Conservation (phyloP, 306 rosid genomes). For the Trifolium pratense region DNA sequence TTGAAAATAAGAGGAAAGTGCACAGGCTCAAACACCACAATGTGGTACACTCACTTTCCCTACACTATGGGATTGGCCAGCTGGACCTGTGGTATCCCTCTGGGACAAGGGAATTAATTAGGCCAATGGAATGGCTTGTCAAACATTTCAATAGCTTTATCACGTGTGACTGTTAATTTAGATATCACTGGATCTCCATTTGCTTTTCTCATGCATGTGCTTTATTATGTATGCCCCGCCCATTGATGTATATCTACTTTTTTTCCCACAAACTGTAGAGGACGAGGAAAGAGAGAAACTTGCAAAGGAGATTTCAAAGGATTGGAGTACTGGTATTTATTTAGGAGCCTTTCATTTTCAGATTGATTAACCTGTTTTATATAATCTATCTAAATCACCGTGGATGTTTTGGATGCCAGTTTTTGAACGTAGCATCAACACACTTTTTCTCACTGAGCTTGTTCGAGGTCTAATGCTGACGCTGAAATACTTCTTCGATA, state of each 20-base stretch:
- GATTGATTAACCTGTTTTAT: conserved; percentile 11
- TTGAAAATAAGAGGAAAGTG: background rate
- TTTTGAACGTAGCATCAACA: conserved; percentile 94
- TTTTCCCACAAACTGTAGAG: conserved; percentile 53
- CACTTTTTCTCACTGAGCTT: conserved; percentile 96
- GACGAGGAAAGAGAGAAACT: conserved; percentile 96
- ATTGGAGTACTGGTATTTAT: conserved; percentile 85
- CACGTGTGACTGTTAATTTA: conserved; percentile 27
- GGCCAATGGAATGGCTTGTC: background rate
- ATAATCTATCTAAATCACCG: conserved; percentile 19
- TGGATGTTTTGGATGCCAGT: conserved; percentile 59
- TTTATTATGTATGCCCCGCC: conserved; percentile 11
- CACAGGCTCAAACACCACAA: background rate
- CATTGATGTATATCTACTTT: conserved; percentile 24
- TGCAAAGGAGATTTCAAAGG: conserved; percentile 89
- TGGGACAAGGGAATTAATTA: background rate
- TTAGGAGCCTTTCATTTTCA: conserved; percentile 22
- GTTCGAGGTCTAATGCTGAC: conserved; percentile 96
- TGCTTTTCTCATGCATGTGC: conserved; percentile 4
- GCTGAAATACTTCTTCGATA: conserved; percentile 88
- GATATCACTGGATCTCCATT: conserved; percentile 24
- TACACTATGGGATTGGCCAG: background rate
- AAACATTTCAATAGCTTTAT: conserved; percentile 18
- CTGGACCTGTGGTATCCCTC: background rate
- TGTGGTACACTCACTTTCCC: background rate